Conservation (phyloP, 2,329 filamentous ascomycete genomes). For the Sarocladium oryzae region DNA sequence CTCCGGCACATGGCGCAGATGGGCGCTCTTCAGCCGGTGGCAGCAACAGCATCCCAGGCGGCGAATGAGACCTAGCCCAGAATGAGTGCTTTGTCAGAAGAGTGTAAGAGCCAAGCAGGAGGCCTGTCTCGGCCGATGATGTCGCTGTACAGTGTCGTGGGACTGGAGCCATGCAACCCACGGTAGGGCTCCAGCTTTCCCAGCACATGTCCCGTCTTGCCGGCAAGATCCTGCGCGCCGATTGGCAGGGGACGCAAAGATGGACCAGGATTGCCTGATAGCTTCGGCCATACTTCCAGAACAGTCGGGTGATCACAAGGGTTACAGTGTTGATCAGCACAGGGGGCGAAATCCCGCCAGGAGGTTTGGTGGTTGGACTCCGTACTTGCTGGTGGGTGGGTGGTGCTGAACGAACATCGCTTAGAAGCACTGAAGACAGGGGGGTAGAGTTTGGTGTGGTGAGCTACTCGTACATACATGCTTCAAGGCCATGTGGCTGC, state of each 20-base stretch:
- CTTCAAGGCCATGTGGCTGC: constrained; percentile 5
- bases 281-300: constrained; percentile 10
- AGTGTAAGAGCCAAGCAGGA: constrained; percentile 7
- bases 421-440: constrained; percentile 2
- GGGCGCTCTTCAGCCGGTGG: neutral
- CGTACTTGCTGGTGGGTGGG: too few species aligned
- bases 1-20: neutral
- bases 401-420: neutral
- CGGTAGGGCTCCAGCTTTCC: neutral
- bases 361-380: too few species aligned
- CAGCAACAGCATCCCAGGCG: neutral
- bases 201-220: constrained; percentile 7
- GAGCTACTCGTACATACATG: too few species aligned
- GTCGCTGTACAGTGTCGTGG: neutral
- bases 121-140: constrained; percentile 9
- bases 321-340: constrained; percentile 7
- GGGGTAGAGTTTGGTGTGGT: neutral
- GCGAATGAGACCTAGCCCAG: neutral
- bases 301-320: constrained; percentile 8
- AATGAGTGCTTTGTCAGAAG: constrained; percentile 8
- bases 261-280: neutral
- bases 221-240: constrained; percentile 8
- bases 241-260: constrained; percentile 1
- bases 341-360: constrained; percentile 7
- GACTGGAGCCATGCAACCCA: neutral